Evolutionary conservation across 2,329 filamentous ascomycete species (phyloP).

Genomic region (Verticillium nubilum): DNA sequence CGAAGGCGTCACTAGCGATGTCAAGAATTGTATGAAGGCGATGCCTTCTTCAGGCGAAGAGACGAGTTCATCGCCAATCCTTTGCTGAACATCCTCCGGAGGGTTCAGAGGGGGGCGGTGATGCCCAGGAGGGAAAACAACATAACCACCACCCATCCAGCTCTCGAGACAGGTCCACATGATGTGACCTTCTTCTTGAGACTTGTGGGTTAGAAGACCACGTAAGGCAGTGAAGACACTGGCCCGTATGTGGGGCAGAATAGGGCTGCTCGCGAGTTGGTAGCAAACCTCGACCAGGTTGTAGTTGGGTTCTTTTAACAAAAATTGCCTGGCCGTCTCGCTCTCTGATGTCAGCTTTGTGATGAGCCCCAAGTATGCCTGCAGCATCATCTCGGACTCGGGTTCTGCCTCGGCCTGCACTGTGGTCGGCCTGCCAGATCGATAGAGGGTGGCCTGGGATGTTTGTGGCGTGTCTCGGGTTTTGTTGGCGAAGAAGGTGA

Average conservation of each 20-base stretch:
- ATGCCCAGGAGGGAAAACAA: conserved; percentile 18
- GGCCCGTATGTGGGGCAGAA: conserved; percentile 72
- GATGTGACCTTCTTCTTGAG: conserved; percentile 56
- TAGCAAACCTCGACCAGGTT: conserved; percentile 71
- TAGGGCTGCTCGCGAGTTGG: conserved; percentile 69
- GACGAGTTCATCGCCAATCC: conserved; percentile 68
- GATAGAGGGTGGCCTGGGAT: conserved; percentile 47
- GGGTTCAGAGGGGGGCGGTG: conserved; percentile 25
- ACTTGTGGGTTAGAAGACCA: conserved; percentile 71
- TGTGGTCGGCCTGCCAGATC: conserved; percentile 53
- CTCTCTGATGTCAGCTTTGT: conserved; percentile 77
- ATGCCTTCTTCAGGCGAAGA: conserved; percentile 80
- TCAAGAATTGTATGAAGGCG: conserved; percentile 74
- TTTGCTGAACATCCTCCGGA: conserved; percentile 44
- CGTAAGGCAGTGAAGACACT: conserved; percentile 76
- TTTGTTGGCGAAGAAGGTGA: conserved; percentile 76
- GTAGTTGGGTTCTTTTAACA: conserved; percentile 61
- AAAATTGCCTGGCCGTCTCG: conserved; percentile 63
- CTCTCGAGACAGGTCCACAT: conserved; percentile 80
- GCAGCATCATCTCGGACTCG: conserved; percentile 93
- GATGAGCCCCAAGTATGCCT: conserved; percentile 86
- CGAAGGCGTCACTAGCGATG: conserved; percentile 64
- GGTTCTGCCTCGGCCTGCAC: conserved; percentile 76
- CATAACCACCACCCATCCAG: conserved; percentile 64
- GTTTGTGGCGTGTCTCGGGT: conserved; percentile 66